Conservation (phyloP, 805 yeast genomes). For the Teunomyces kruisii region DNA sequence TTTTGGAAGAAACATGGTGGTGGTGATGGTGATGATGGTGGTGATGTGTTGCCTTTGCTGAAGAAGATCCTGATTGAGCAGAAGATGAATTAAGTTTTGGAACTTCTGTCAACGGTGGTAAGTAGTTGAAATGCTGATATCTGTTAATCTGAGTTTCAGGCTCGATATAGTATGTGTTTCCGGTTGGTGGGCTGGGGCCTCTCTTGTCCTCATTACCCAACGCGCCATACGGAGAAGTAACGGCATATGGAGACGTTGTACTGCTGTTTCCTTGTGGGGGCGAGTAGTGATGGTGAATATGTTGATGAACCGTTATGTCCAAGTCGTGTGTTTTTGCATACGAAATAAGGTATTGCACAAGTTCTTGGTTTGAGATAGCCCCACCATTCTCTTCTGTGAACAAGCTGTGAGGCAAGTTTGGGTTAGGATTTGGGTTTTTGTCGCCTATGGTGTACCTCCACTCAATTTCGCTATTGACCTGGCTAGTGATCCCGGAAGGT, state of each 20-base stretch:
- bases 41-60: conserved; percentile 19
- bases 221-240: conserved; percentile 10
- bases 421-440: conserved; percentile 37
- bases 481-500: conserved; percentile 3
- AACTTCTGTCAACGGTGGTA: conserved; percentile 68
- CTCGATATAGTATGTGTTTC: conserved; percentile 26
- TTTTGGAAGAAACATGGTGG: conserved; percentile 16
- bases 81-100: conserved; percentile 66
- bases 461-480: conserved; percentile 38
- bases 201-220: background rate
- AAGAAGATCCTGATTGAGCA: conserved; percentile 35
- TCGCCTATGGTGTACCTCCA: conserved; percentile 55
- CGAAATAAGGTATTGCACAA: conserved; percentile 57
- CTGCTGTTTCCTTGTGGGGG: conserved; percentile 7
- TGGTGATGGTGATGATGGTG: conserved; percentile 34
- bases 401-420: conserved; percentile 21
- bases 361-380: conserved; percentile 48
- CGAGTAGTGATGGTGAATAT: conserved; percentile 75
- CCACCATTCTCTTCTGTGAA: conserved; percentile 41
- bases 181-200: conserved; percentile 3
- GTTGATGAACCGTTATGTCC: conserved; percentile 77
- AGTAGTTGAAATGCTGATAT: conserved; percentile 69
- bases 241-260: conserved; percentile 6
- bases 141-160: conserved; percentile 58
- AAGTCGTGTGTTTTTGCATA: conserved; percentile 59